A percentile compares a stretch with the other conserved stretches of the same genome.
Evolutionary conservation across 1,284 basidiomycete species (phyloP).

Genomic region (Kwoniella shivajii): DNA sequence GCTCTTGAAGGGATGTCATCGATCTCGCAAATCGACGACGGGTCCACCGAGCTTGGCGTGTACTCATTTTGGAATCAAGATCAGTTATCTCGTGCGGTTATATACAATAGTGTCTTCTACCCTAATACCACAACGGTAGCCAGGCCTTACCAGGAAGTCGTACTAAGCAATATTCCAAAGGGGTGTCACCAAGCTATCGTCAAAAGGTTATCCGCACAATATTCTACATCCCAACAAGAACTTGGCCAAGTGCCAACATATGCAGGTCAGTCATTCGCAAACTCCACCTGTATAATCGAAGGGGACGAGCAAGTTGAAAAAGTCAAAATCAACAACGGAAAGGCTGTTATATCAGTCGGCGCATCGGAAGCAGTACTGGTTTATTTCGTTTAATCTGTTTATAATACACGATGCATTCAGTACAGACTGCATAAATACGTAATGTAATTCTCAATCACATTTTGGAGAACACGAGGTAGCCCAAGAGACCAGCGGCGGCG

Average conservation of each 20-base stretch:
- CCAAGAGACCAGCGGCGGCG: conserved; percentile 6
- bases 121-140: conserved; percentile 45
- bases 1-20: conserved; percentile 40
- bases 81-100: conserved; percentile 47
- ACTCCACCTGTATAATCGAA: conserved; percentile 32
- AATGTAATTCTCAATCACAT: too few relatives aligned
- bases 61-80: conserved; percentile 50
- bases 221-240: conserved; percentile 50
- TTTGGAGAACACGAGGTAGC: conserved; percentile 8
- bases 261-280: conserved; percentile 52
- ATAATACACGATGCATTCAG: too few relatives aligned
- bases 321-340: conserved; percentile 41
- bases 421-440: too few relatives aligned
- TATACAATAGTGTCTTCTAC: conserved; percentile 56
- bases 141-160: conserved; percentile 38
- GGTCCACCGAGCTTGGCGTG: conserved; percentile 46
- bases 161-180: conserved; percentile 45
- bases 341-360: too few relatives aligned
- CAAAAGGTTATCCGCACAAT: conserved; percentile 54
- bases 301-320: conserved; percentile 50
- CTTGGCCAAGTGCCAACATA: conserved; percentile 55
- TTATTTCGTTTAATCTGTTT: too few relatives aligned
- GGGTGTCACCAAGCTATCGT: conserved; percentile 27
- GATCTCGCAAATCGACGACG: conserved; percentile 55
- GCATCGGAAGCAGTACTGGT: too few relatives aligned